These are phyloP conservation scores for Amauroascus verrucosus DNA, from an alignment of 2,329 filamentous ascomycete genomes.

Conservation along the genomic window DNA sequence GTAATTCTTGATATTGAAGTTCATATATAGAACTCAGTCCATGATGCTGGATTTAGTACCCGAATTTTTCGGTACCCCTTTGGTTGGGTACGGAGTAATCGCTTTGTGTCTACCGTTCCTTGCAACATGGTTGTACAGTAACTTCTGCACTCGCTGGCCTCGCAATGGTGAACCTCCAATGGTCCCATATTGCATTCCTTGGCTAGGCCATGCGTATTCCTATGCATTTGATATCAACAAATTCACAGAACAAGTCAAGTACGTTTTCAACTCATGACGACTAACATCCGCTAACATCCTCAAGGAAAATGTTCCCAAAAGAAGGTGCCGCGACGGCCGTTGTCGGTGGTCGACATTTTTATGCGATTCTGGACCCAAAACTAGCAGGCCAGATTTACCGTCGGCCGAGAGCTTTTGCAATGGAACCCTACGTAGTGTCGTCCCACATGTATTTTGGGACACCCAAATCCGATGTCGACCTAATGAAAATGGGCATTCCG, in stretches of 20 bases:
- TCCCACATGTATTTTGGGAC: slow-evolving; percentile 16
- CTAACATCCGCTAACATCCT: not conserved
- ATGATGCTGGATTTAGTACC: not conserved
- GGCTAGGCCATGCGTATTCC: slow-evolving; percentile 5
- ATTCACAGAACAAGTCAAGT: slow-evolving; percentile 1
- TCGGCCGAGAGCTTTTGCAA: slow-evolving; percentile 17
- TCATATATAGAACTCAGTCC: not conserved
- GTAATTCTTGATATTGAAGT: not conserved
- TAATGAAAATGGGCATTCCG: slow-evolving; percentile 16
- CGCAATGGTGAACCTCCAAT: slow-evolving; percentile 9
- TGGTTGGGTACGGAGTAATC: not conserved
- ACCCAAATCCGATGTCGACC: slow-evolving; percentile 15
- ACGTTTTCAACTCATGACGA: not conserved
- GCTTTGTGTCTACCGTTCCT: slow-evolving; percentile 2
- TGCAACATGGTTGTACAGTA: slow-evolving; percentile 6
- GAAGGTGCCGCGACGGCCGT: slow-evolving; percentile 5
- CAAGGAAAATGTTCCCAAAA: slow-evolving; percentile 11
- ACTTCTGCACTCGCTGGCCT: slow-evolving; percentile 3
- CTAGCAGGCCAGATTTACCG: slow-evolving; percentile 18
- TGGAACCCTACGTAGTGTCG: slow-evolving; percentile 17
- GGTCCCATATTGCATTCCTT: slow-evolving; percentile 11
- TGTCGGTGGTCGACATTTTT: slow-evolving; percentile 17
- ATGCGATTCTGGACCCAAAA: slow-evolving; percentile 19
- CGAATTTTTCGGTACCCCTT: not conserved
- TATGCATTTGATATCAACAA: not conserved